Conservation (phyloP, 2,329 filamentous ascomycete species). For the Stachybotrys chlorohalonatus region DNA sequence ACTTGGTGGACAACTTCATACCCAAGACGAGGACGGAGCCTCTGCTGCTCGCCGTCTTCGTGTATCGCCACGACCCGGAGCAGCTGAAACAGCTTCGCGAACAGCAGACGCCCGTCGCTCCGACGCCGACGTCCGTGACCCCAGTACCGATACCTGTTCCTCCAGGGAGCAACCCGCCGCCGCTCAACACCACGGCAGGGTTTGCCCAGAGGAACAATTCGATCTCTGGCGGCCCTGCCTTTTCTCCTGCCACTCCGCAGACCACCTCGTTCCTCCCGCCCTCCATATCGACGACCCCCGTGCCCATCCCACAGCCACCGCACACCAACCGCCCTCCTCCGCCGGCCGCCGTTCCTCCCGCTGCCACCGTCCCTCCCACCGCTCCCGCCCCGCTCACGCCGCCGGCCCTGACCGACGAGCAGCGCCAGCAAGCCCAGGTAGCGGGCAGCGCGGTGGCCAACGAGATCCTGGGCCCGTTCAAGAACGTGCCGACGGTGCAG, state of each 20-base stretch:
- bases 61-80: constrained; percentile 58
- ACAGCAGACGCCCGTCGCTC: neutral
- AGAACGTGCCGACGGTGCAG: constrained; percentile 55
- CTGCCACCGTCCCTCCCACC: constrained; percentile 1
- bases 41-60: constrained; percentile 75
- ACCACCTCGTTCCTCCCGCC: constrained; percentile 19
- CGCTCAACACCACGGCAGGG: constrained; percentile 5
- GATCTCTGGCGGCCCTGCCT: constrained; percentile 35
- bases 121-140: neutral
- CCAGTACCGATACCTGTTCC: constrained; percentile 1
- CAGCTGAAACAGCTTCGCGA: constrained; percentile 16
- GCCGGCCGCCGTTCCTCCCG: constrained; percentile 1
- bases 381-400: constrained; percentile 6
- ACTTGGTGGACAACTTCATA: constrained; percentile 77
- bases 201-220: constrained; percentile 36
- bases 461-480: constrained; percentile 55
- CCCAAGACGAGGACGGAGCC: constrained; percentile 64
- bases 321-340: constrained; percentile 11
- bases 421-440: constrained; percentile 32
- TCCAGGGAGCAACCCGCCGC: constrained; percentile 11
- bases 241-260: constrained; percentile 44
- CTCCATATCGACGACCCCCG: constrained; percentile 19
- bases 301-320: constrained; percentile 24
- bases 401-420: constrained; percentile 19
- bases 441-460: constrained; percentile 49